These are phyloP conservation scores for Globisporangium alternatum DNA, from an alignment of 352 stramenopile species.

Conservation along the genomic window DNA sequence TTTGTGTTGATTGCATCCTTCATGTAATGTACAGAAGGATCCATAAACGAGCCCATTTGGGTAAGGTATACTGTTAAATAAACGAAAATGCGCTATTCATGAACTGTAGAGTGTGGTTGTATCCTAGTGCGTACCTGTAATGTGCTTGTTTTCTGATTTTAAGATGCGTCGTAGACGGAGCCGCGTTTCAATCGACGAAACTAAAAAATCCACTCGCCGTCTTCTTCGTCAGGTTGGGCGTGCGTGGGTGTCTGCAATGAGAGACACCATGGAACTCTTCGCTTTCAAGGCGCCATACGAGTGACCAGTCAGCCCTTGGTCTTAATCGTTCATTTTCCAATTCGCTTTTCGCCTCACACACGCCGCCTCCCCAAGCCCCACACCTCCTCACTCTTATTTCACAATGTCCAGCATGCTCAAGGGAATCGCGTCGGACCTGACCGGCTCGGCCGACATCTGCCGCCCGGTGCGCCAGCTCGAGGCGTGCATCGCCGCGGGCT, in stretches of 20 bases:
- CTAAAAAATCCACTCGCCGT: slow-evolving; percentile 6
- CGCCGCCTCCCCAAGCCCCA: background rate
- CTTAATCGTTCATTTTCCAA: slow-evolving; percentile 10
- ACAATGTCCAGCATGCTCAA: slow-evolving; percentile 39
- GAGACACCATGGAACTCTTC: background rate
- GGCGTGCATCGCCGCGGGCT: slow-evolving; percentile 30
- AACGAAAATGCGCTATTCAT: too few species aligned
- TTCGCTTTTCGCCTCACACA: slow-evolving; percentile 1
- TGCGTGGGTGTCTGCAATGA: too few species aligned
- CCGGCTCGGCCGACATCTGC: slow-evolving; percentile 54
- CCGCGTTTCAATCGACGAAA: background rate
- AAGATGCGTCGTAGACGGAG: slow-evolving; percentile 1
- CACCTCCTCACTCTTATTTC: background rate
- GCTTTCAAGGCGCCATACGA: background rate
- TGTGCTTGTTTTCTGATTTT: background rate
- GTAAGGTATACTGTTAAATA: too few species aligned
- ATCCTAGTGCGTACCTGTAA: background rate
- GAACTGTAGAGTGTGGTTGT: background rate
- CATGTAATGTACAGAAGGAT: too few species aligned
- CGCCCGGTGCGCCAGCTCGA: slow-evolving; percentile 25
- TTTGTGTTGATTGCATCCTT: background rate
- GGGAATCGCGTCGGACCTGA: slow-evolving; percentile 46
- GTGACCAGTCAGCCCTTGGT: background rate
- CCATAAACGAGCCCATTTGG: too few species aligned
- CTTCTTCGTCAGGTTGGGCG: background rate